Conservation (phyloP, 192 early-diverging fungal species). For the Backusella tarrabulga region DNA sequence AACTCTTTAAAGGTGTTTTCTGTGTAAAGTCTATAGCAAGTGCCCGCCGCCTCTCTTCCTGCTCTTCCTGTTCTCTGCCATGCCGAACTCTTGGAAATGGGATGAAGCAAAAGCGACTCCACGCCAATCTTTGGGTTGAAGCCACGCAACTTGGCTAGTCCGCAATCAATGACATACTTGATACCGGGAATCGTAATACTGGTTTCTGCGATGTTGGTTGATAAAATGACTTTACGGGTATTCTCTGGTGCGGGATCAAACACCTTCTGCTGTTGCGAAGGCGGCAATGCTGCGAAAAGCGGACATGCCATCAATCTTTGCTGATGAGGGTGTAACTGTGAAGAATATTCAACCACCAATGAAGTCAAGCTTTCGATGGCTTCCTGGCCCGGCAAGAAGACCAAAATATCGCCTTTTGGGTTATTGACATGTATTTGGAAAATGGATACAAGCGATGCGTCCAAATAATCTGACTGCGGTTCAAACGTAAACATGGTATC, state of each 20-base stretch:
- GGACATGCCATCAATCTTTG: slow-evolving; percentile 76
- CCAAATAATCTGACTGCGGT: slow-evolving; percentile 90
- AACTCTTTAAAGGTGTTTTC: slow-evolving; percentile 76
- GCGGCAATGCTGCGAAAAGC: slow-evolving; percentile 90
- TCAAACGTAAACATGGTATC: slow-evolving; percentile 73
- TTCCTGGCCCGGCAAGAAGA: slow-evolving; percentile 91
- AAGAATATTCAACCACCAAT: slow-evolving; percentile 72
- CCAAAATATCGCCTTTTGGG: slow-evolving; percentile 86
- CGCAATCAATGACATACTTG: slow-evolving; percentile 92
- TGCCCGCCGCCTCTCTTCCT: slow-evolving; percentile 92
- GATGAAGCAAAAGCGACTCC: slow-evolving; percentile 83
- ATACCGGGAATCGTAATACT: slow-evolving; percentile 96
- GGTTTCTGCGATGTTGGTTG: slow-evolving; percentile 99
- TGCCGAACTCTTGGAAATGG: slow-evolving; percentile 90
- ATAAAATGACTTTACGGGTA: slow-evolving; percentile 89
- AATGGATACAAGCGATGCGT: slow-evolving; percentile 80
- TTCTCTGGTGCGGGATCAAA: slow-evolving; percentile 86
- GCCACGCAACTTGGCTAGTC: slow-evolving; percentile 87
- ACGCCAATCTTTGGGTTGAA: slow-evolving; percentile 87
- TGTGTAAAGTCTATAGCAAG: slow-evolving; percentile 92
- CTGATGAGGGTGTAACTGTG: slow-evolving; percentile 53
- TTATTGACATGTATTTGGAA: slow-evolving; percentile 90
- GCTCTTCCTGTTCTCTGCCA: slow-evolving; percentile 91
- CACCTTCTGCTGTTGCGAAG: slow-evolving; percentile 83
- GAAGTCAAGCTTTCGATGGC: slow-evolving; percentile 92